A percentile compares a stretch with the other conserved stretches of the same genome.
phyloP scores from a whole-genome alignment of 2,329 filamentous ascomycete species.

The Didymella arachidicola region DNA sequence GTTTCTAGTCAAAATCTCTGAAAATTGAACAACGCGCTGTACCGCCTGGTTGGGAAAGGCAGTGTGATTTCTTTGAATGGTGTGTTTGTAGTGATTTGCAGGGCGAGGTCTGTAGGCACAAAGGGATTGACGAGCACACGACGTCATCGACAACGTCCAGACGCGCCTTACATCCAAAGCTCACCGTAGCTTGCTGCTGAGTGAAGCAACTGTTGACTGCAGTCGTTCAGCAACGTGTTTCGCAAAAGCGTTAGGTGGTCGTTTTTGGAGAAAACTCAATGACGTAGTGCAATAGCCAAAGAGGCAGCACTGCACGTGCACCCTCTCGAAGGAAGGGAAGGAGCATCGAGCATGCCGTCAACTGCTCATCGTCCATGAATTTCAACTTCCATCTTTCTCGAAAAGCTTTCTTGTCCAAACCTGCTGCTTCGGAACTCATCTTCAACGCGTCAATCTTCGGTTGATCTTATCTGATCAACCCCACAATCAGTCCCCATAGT shows the following conservation, averaged over 20 bases:
- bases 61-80: slow-evolving; percentile 13
- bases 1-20: too few relatives aligned
- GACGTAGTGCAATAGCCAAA: slow-evolving; percentile 18
- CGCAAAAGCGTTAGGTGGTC: background rate
- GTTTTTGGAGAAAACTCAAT: slow-evolving; percentile 3
- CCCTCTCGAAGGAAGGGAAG: slow-evolving; percentile 2
- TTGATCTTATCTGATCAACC: slow-evolving; percentile 19
- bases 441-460: background rate
- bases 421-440: background rate
- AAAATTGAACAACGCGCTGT: too few relatives aligned
- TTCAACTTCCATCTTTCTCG: background rate
- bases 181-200: background rate
- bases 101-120: slow-evolving; percentile 11
- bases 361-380: background rate
- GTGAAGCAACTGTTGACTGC: background rate
- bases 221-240: background rate
- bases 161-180: slow-evolving; percentile 8
- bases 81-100: slow-evolving; percentile 17
- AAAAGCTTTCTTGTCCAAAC: background rate
- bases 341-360: background rate
- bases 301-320: slow-evolving; percentile 13
- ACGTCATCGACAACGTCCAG: slow-evolving; percentile 33
- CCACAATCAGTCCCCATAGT: slow-evolving; percentile 15
- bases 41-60: background rate
- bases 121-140: slow-evolving; percentile 24